Evolutionary conservation across 805 yeast species (phyloP), one percentile per base, ranked within the genome.

Genomic region (Suhomyces sp.): DNA sequence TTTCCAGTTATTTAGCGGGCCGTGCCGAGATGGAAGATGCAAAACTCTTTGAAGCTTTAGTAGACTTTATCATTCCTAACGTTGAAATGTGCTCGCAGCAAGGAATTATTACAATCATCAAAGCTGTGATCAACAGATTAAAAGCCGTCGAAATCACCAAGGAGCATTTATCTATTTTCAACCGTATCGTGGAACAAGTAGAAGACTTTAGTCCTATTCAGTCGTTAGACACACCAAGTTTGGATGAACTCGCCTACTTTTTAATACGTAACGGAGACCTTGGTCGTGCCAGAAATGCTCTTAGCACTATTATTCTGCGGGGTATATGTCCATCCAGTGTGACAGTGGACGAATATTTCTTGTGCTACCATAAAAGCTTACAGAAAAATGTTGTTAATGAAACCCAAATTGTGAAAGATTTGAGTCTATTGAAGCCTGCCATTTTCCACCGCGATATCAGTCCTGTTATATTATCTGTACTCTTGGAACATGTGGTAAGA

Each of bases 231-330:
- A 57, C 68, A 2, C 23, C 41, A 4, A 53, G 54, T 31, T 59
- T 71, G 33, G 69, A 71, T 49, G 60, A 59, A 33, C 56, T 70
- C 31, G 68, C 66, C 10, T 52, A 51, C 36, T 51, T 67, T 31
- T 53, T 64, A 15, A 52, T 65, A 22, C 29, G 17, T 9, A 24
- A 24, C 3, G 54, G 60, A 4, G 57, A 65, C 40, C 44, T 56
- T 5, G 35, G 52, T 1, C 55, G 55, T 5, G 60, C 62, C 0
- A 49, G 48, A 7, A 42, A 47, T n/a, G 46, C 62, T 2, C 52
- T 69, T 35, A 4, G 47, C 4, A 42, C 49, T 7, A 47, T 69
- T 44, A 53, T 62, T 3, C 38, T 47, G 26, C 17, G 45, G 8
- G 47, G 50, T 17, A 45, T 50, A 0, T 60, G 68, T 9, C 75